Evolutionary conservation across 2,329 filamentous ascomycete genomes (phyloP).

Genomic region (Rachicladosporium sp.): DNA sequence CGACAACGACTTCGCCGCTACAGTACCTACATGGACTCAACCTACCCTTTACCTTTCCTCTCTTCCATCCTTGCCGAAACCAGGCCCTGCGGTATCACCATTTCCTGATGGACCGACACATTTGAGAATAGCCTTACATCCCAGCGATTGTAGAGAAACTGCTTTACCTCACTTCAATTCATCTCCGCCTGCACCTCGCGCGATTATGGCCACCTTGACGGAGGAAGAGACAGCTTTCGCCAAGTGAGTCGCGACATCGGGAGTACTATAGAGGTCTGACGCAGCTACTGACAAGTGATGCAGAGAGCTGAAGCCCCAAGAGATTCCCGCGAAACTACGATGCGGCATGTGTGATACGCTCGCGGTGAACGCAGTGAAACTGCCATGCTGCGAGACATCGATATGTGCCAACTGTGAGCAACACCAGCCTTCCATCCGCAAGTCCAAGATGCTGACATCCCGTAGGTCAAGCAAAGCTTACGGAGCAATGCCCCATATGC

Average conservation of each 20-base stretch:
- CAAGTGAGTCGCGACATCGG: neutral
- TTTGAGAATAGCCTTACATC: no score
- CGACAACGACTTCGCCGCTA: no score
- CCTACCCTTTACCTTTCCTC: no score
- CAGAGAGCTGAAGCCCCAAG: constrained; percentile 35
- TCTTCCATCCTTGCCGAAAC: no score
- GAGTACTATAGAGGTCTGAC: neutral
- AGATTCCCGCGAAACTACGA: constrained; percentile 90
- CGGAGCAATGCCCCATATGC: constrained; percentile 56
- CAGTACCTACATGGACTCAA: no score
- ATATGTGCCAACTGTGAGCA: constrained; percentile 79
- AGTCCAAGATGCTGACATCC: constrained; percentile 11
- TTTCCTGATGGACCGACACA: no score
- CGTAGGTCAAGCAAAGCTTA: constrained; percentile 59
- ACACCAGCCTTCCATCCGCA: constrained; percentile 60
- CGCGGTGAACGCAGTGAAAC: constrained; percentile 77
- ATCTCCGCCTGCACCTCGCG: no score
- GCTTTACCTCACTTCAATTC: no score
- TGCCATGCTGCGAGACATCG: constrained; percentile 89
- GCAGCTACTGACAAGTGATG: no score
- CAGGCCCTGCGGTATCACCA: no score
- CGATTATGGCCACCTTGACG: neutral
- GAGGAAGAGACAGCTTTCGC: neutral
- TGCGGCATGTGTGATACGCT: constrained; percentile 89
- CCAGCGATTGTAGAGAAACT: no score